phyloP scores from a whole-genome alignment of 805 yeast species.

The Metschnikowia amazonensis region DNA sequence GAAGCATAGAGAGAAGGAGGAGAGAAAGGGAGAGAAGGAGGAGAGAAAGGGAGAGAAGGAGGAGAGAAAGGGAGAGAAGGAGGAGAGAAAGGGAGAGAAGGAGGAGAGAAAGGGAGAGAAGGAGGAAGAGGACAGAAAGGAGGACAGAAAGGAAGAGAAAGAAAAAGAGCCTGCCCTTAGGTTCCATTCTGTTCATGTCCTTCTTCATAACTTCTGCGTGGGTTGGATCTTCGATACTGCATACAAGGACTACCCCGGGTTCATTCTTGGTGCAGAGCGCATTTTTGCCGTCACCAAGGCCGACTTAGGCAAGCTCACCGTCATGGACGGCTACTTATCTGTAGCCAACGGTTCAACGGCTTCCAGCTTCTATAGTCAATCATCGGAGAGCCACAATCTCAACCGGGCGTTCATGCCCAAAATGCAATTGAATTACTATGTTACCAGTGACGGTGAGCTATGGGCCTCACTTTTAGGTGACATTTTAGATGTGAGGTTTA shows the following conservation, averaged over 20 bases:
- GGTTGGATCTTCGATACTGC: slow-evolving; percentile 72
- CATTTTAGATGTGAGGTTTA: slow-evolving; percentile 59
- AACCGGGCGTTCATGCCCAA: slow-evolving; percentile 68
- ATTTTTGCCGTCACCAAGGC: slow-evolving; percentile 64
- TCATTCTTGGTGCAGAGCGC: slow-evolving; percentile 74
- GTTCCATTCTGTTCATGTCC: slow-evolving; percentile 47
- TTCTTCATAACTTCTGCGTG: slow-evolving; percentile 62
- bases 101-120: no score
- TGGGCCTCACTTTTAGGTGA: slow-evolving; percentile 61
- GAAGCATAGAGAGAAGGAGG: no score
- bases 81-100: no score
- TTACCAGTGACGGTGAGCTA: slow-evolving; percentile 34
- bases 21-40: no score
- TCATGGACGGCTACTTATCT: slow-evolving; percentile 66
- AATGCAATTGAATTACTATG: slow-evolving; percentile 54
- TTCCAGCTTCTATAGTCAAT: slow-evolving; percentile 44
- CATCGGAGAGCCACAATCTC: slow-evolving; percentile 44
- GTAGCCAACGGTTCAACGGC: slow-evolving; percentile 61
- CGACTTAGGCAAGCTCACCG: slow-evolving; percentile 60
- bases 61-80: no score
- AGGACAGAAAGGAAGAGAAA: background rate
- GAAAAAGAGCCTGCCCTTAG: no score
- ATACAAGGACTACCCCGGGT: slow-evolving; percentile 54
- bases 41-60: no score
- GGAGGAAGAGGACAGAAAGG: background rate